Conservation (phyloP, 495 filamentous ascomycete genomes). For the Penicillium antarcticum region DNA sequence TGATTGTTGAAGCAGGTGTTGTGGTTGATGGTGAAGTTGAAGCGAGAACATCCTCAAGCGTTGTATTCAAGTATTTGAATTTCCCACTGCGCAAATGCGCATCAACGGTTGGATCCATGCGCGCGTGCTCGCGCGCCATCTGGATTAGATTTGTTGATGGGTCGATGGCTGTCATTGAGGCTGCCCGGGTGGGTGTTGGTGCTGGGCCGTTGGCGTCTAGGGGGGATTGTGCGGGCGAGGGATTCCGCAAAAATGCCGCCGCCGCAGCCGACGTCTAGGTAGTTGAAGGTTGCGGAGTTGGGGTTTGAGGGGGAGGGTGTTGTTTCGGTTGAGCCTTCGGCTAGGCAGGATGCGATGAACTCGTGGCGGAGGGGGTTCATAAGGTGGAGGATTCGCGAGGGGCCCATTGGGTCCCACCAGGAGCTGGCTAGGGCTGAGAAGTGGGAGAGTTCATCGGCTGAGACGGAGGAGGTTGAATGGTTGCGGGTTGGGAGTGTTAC, state of each 20-base stretch:
- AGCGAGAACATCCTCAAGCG: slow-evolving; percentile 63
- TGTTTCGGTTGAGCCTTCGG: slow-evolving; percentile 31
- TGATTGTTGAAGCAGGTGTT: slow-evolving; percentile 1
- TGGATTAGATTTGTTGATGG: slow-evolving; percentile 74
- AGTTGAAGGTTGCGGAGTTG: slow-evolving; percentile 48
- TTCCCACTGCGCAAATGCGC: slow-evolving; percentile 47
- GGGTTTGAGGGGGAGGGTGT: slow-evolving; percentile 1
- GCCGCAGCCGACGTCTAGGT: slow-evolving; percentile 93
- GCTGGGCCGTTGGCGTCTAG: slow-evolving; percentile 42
- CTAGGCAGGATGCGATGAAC: slow-evolving; percentile 75
- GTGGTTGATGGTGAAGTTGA: background rate
- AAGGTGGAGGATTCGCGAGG: slow-evolving; percentile 86
- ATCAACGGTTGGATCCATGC: slow-evolving; percentile 56
- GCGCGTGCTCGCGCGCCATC: slow-evolving; percentile 72
- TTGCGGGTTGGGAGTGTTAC: slow-evolving; percentile 20
- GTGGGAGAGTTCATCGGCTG: slow-evolving; percentile 83
- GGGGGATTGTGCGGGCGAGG: slow-evolving; percentile 64
- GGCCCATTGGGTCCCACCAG: slow-evolving; percentile 97
- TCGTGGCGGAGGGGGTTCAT: slow-evolving; percentile 97
- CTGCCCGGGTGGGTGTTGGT: slow-evolving; percentile 55
- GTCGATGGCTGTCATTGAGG: slow-evolving; percentile 77
- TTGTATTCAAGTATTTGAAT: slow-evolving; percentile 66
- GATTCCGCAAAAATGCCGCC: slow-evolving; percentile 95
- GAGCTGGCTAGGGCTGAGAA: slow-evolving; percentile 88
- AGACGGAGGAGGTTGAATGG: slow-evolving; percentile 65